phyloP scores from a whole-genome alignment of 257 asterid genomes.

The Gentiana straminea region DNA sequence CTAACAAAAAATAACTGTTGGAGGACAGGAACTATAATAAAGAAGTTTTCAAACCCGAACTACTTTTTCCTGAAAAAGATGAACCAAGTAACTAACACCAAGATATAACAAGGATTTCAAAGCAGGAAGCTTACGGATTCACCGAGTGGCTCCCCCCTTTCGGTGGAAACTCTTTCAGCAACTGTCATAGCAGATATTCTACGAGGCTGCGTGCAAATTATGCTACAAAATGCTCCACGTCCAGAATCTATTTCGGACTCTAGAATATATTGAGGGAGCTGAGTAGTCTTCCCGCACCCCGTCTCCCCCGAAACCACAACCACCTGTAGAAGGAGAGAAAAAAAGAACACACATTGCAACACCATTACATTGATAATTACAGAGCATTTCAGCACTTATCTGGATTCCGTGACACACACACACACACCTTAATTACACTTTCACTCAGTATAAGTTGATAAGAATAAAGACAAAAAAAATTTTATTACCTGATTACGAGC shows the following conservation, averaged over 20 bases:
- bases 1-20: conserved; percentile 40
- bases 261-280: conserved; percentile 88
- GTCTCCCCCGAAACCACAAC: conserved; percentile 98
- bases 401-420: neutral
- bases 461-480: conserved; percentile 6
- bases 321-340: conserved; percentile 37
- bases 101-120: conserved; percentile 8
- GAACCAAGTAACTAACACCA: conserved; percentile 5
- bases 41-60: conserved; percentile 16
- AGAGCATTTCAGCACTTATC: too few species aligned
- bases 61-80: conserved; percentile 9
- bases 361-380: too few species aligned
- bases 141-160: conserved; percentile 97
- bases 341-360: neutral
- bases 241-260: conserved; percentile 98
- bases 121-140: conserved; percentile 67
- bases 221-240: conserved; percentile 96
- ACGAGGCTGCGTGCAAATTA: conserved; percentile 97
- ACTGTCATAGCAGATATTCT: conserved; percentile 96
- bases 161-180: conserved; percentile 91
- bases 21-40: conserved; percentile 24
- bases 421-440: neutral
- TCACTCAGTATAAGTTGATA: conserved; percentile 7
- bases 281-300: conserved; percentile 99
- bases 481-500: conserved; percentile 77